phyloP scores from a whole-genome alignment of 306 rosid species.

The Rosa lucieae region DNA sequence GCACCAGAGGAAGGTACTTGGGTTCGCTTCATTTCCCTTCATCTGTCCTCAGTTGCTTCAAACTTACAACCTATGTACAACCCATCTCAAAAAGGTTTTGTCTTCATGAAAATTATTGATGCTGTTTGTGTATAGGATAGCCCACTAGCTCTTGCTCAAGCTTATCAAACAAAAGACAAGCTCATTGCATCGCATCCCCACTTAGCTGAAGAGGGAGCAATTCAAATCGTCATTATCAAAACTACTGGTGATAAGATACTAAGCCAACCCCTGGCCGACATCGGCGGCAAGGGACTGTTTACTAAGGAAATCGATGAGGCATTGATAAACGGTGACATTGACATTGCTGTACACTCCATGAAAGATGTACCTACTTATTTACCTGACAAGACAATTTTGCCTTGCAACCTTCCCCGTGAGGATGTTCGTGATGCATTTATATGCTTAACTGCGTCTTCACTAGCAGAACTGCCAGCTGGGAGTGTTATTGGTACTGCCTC shows the following conservation, averaged over 20 bases:
- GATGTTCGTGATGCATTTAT: conserved; percentile 92
- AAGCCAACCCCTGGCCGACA: conserved; percentile 86
- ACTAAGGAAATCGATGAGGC: conserved; percentile 96
- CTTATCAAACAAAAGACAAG: conserved; percentile 79
- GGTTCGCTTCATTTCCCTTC: background rate
- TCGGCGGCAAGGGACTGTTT: conserved; percentile 90
- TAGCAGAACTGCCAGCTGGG: conserved; percentile 69
- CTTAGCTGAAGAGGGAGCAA: conserved; percentile 86
- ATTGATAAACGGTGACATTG: conserved; percentile 64
- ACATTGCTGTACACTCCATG: conserved; percentile 94
- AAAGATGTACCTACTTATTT: conserved; percentile 89
- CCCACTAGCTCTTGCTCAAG: conserved; percentile 93
- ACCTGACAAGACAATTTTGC: conserved; percentile 70
- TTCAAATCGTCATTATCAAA: conserved; percentile 74
- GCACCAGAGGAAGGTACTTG: conserved; percentile 84
- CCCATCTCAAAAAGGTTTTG: too few relatives aligned
- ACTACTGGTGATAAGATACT: conserved; percentile 89
- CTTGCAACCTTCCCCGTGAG: conserved; percentile 87
- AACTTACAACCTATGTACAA: too few relatives aligned
- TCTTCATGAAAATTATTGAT: conserved; percentile 12
- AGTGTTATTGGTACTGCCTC: conserved; percentile 87
- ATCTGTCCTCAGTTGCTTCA: too few relatives aligned
- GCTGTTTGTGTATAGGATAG: conserved; percentile 57
- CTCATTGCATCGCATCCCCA: conserved; percentile 73
- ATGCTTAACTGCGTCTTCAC: conserved; percentile 62